Conservation (phyloP, 805 yeast species). For the Teunomyces panamensis region DNA sequence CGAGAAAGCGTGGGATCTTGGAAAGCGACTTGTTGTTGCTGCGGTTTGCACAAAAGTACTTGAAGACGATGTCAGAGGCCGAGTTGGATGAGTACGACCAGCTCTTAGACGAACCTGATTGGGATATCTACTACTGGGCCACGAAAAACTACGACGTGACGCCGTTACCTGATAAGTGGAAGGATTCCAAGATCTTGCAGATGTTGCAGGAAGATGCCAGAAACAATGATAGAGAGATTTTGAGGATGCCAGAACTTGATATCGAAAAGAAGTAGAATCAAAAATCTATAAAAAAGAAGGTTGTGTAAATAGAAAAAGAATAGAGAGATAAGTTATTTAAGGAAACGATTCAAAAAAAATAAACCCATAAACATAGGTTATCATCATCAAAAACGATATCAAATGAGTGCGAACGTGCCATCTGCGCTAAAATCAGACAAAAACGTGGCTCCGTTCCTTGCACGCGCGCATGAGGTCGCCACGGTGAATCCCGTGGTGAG, state of each 20-base stretch:
- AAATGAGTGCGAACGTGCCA: constrained; percentile 16
- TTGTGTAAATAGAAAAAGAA: not conserved
- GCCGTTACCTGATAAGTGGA: constrained; percentile 87
- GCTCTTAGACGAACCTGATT: constrained; percentile 89
- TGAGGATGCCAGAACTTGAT: constrained; percentile 71
- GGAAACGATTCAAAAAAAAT: no score
- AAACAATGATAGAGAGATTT: constrained; percentile 65
- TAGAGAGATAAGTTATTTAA: not conserved
- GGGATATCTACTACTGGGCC: constrained; percentile 99
- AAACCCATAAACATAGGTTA: not conserved
- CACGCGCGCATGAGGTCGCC: constrained; percentile 57
- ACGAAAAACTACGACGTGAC: constrained; percentile 77
- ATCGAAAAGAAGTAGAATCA: not conserved
- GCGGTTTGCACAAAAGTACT: constrained; percentile 76
- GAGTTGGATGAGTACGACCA: constrained; percentile 84
- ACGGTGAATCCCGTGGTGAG: constrained; percentile 63
- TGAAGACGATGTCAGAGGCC: constrained; percentile 53
- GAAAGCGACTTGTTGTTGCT: constrained; percentile 87
- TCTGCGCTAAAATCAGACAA: constrained; percentile 30
- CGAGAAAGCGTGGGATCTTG: constrained; percentile 90
- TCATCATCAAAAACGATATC: constrained; percentile 1
- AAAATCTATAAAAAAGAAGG: not conserved
- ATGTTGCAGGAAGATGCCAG: constrained; percentile 70
- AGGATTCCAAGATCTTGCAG: constrained; percentile 58
- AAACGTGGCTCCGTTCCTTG: constrained; percentile 44